phyloP scores from a whole-genome alignment of 495 filamentous ascomycete species.

The Penicillium waksmanii region DNA sequence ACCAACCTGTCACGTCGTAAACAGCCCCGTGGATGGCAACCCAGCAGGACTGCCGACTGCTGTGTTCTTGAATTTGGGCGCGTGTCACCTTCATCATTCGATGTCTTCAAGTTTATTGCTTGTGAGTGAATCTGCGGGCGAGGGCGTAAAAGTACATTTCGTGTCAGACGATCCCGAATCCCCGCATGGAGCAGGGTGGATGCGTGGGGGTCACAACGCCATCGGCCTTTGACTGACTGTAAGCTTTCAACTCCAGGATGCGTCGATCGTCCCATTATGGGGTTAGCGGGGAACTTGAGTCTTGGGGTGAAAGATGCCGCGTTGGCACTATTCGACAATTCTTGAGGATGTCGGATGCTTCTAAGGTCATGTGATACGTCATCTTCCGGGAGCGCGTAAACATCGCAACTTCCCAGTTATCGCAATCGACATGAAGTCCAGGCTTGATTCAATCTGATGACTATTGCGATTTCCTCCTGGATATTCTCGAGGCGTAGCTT shows the following conservation, averaged over 20 bases:
- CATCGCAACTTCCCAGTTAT: too few species aligned
- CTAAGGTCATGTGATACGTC: too few species aligned
- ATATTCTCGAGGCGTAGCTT: too few species aligned
- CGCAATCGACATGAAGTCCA: too few species aligned
- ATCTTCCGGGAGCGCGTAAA: too few species aligned
- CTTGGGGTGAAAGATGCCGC: conserved; percentile 9
- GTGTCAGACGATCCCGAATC: neutral
- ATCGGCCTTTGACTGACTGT: neutral
- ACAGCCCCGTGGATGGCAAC: conserved; percentile 74
- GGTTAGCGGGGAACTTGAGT: conserved; percentile 5
- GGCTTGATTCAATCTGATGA: too few species aligned
- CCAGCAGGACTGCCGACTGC: conserved; percentile 73
- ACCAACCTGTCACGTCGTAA: conserved; percentile 77
- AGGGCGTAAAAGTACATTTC: neutral
- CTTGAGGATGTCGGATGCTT: too few species aligned
- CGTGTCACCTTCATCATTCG: conserved; percentile 22
- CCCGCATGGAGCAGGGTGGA: neutral
- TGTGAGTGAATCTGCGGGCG: neutral
- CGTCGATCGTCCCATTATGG: neutral
- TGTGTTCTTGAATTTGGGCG: conserved; percentile 69
- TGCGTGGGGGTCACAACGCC: conserved; percentile 2
- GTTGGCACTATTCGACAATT: too few species aligned
- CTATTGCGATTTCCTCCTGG: too few species aligned
- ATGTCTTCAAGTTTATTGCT: too few species aligned
- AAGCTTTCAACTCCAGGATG: neutral